phyloP scores from a whole-genome alignment of 2,329 filamentous ascomycete species.

The Clonostachys chloroleuca region DNA sequence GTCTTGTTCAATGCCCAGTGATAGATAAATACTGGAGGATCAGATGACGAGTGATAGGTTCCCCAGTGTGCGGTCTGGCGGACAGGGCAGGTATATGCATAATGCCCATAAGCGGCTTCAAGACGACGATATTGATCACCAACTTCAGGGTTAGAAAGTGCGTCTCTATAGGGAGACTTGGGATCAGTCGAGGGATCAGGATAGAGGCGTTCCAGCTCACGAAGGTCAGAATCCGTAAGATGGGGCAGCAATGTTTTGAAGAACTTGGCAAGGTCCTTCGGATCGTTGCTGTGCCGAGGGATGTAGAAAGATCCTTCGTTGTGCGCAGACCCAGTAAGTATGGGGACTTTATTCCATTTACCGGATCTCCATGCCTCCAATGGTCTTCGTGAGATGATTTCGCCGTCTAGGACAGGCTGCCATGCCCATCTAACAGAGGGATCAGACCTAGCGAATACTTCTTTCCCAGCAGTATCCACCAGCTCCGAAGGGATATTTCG shows the following conservation, averaged over 20 bases:
- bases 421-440: slow-evolving; percentile 22
- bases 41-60: slow-evolving; percentile 9
- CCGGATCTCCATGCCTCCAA: slow-evolving; percentile 23
- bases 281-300: slow-evolving; percentile 6
- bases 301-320: slow-evolving; percentile 23
- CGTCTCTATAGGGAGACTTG: slow-evolving; percentile 21
- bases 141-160: slow-evolving; percentile 25
- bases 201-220: slow-evolving; percentile 19
- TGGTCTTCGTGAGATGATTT: slow-evolving; percentile 19
- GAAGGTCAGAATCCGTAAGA: slow-evolving; percentile 23
- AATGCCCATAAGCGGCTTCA: slow-evolving; percentile 36
- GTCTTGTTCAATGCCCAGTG: slow-evolving; percentile 26
- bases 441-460: slow-evolving; percentile 17
- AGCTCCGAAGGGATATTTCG: slow-evolving; percentile 13
- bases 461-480: slow-evolving; percentile 16
- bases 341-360: slow-evolving; percentile 20
- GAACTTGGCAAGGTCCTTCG: slow-evolving; percentile 16
- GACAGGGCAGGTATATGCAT: slow-evolving; percentile 36
- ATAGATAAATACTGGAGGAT: slow-evolving; percentile 21
- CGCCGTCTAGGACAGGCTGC: slow-evolving; percentile 21
- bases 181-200: slow-evolving; percentile 23
- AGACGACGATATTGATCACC: slow-evolving; percentile 38
- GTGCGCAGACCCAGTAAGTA: slow-evolving; percentile 17
- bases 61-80: slow-evolving; percentile 36
- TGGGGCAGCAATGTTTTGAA: slow-evolving; percentile 18